Conservation (phyloP, 192 early-diverging fungal species). For the Coemansia sp. region DNA sequence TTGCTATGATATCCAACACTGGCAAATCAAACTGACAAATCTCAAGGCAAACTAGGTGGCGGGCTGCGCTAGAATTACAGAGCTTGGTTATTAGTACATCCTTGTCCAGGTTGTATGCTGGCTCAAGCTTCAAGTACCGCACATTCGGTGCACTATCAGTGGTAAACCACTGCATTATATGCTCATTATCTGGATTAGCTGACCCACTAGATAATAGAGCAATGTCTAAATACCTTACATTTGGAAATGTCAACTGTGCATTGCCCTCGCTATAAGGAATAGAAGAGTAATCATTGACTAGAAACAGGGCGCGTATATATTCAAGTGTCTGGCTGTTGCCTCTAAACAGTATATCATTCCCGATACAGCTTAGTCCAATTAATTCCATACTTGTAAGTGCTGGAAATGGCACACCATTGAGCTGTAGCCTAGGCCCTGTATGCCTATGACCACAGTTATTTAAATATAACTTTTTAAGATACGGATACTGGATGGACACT, state of each 20-base stretch:
- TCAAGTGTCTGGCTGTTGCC: neutral
- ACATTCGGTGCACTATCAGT: neutral
- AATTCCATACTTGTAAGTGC: neutral
- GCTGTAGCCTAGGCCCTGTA: neutral
- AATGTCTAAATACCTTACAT: neutral
- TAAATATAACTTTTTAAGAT: neutral
- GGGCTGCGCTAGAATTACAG: neutral
- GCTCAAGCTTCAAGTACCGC: neutral
- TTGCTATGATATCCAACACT: neutral
- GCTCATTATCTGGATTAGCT: neutral
- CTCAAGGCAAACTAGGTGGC: neutral
- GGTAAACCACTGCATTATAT: neutral
- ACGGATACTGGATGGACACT: neutral
- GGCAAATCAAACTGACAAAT: neutral
- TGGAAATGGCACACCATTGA: neutral
- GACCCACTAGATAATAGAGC: too few species aligned
- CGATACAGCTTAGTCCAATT: neutral
- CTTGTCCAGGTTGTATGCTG: neutral
- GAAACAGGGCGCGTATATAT: neutral
- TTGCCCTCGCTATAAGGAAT: neutral
- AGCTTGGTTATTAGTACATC: neutral
- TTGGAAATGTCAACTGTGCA: neutral
- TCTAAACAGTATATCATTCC: constrained; percentile 1
- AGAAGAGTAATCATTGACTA: neutral
- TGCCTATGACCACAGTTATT: neutral